phyloP scores from a whole-genome alignment of 345 rosid species.

The Ceriops zippeliana region DNA sequence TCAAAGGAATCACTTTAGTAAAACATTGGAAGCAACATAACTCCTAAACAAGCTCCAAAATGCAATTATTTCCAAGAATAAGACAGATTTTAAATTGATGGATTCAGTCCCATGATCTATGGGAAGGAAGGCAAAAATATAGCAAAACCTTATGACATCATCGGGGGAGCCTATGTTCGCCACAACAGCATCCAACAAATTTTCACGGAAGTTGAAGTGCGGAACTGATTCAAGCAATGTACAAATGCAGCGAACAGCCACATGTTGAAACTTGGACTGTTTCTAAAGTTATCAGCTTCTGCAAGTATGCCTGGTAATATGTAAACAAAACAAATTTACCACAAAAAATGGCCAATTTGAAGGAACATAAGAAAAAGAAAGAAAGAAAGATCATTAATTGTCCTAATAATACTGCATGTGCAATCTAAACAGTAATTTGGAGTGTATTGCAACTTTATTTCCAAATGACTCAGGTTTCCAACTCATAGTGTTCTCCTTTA shows the following conservation, averaged over 20 bases:
- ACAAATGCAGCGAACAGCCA: conserved; percentile 70
- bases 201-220: conserved; percentile 84
- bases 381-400: no score
- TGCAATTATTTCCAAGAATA: neutral
- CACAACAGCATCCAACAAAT: conserved; percentile 64
- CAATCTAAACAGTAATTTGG: no score
- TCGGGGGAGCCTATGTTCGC: conserved; percentile 72
- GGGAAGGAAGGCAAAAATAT: conserved; percentile 14
- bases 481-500: no score
- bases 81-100: neutral
- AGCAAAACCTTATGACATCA: conserved; percentile 66
- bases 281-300: conserved; percentile 56
- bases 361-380: neutral
- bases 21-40: no score
- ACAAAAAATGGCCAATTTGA: neutral
- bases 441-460: no score
- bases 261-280: conserved; percentile 53
- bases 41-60: no score
- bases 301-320: conserved; percentile 63
- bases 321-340: conserved; percentile 10
- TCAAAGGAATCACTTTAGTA: no score
- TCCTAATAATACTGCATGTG: no score
- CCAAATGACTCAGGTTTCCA: no score
- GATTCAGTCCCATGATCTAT: neutral
- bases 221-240: conserved; percentile 79